phyloP scores from a whole-genome alignment of 257 asterid species.

The Solanum sitiens region DNA sequence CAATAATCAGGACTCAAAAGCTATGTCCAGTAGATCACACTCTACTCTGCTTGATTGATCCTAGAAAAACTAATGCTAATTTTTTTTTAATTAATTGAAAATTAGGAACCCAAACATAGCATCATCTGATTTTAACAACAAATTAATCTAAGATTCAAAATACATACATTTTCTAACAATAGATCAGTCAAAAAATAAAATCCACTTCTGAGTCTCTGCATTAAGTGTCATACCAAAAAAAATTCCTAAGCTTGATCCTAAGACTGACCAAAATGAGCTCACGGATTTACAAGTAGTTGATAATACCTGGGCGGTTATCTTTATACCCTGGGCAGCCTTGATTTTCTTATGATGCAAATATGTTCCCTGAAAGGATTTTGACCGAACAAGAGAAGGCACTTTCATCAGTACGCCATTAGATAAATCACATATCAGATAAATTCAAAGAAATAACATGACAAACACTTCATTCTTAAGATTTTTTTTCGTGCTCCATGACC shows the following conservation, averaged over 20 bases:
- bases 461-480: background rate
- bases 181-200: background rate
- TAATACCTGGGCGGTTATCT: constrained; percentile 88
- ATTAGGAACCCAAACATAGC: background rate
- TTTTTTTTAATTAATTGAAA: background rate
- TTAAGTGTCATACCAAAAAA: background rate
- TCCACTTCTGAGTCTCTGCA: background rate
- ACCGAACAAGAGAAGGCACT: background rate
- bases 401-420: background rate
- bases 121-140: background rate
- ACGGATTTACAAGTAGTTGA: background rate
- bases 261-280: background rate
- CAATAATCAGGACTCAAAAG: background rate
- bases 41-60: background rate
- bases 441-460: background rate
- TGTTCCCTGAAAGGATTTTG: constrained; percentile 50
- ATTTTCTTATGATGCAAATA: constrained; percentile 86
- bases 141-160: background rate
- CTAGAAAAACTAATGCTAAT: background rate
- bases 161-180: background rate
- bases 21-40: background rate
- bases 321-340: constrained; percentile 97
- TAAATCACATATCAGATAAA: background rate
- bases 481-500: background rate
- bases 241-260: background rate